These are phyloP conservation scores for Myriosclerotinia curreyana DNA, from an alignment of 2,329 filamentous ascomycete genomes.

Conservation along the genomic window DNA sequence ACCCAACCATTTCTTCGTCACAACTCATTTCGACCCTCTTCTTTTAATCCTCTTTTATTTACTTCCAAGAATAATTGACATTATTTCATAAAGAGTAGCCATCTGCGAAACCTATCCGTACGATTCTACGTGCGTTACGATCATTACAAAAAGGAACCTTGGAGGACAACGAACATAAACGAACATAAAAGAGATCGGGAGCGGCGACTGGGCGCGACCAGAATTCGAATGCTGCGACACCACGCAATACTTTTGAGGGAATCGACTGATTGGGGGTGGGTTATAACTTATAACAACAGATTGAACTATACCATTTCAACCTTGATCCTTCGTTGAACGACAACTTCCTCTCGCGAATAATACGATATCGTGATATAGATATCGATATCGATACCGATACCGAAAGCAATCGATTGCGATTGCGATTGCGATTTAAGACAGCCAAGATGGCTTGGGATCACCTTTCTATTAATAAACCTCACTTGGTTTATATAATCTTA, in stretches of 20 bases:
- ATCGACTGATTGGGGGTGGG: conserved; percentile 41
- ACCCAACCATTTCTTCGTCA: neutral
- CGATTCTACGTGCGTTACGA: neutral
- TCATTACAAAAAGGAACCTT: conserved; percentile 10
- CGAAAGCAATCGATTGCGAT: conserved; percentile 13
- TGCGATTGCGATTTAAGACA: conserved; percentile 15
- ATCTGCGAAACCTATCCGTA: conserved; percentile 8
- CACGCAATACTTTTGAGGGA: conserved; percentile 36
- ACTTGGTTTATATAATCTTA: conserved; percentile 97
- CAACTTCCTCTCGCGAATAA: neutral
- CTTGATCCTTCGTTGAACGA: conserved; percentile 4
- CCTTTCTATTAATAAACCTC: conserved; percentile 83
- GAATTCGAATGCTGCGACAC: conserved; percentile 46
- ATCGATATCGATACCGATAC: conserved; percentile 9
- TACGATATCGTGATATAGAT: too few species aligned
- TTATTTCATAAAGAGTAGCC: neutral
- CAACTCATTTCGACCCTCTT: conserved; percentile 4
- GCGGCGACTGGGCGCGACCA: conserved; percentile 51
- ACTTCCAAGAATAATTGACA: neutral
- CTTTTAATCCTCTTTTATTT: neutral
- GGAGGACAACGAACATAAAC: neutral
- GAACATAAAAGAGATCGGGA: conserved; percentile 29
- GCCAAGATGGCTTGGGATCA: conserved; percentile 72
- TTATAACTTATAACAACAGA: too few species aligned
- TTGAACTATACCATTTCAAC: too few species aligned